Evolutionary conservation across 768 basidiomycete genomes (phyloP).

Genomic region (Leccinum incarnatum): DNA sequence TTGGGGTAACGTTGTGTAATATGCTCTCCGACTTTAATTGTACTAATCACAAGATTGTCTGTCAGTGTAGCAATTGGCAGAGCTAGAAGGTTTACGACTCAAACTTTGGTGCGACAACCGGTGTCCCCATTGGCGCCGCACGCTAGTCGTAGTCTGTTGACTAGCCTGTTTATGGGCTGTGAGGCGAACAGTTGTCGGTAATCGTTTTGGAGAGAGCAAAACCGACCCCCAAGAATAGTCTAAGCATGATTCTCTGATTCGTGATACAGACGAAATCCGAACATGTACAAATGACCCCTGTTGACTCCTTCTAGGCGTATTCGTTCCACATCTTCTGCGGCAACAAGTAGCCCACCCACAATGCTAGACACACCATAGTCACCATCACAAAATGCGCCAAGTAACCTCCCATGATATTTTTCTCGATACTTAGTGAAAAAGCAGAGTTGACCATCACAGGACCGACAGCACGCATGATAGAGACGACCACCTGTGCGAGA

Average conservation of each 20-base stretch:
- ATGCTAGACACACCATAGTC: slow-evolving; percentile 27
- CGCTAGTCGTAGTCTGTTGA: too few relatives aligned
- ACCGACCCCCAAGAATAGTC: not conserved
- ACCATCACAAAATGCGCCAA: slow-evolving; percentile 49
- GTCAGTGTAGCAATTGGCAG: too few relatives aligned
- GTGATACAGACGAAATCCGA: slow-evolving; percentile 22
- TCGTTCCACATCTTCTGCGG: slow-evolving; percentile 25
- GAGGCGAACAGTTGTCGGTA: too few relatives aligned
- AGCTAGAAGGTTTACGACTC: too few relatives aligned
- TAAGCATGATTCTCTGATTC: slow-evolving; percentile 27
- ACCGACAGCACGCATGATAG: slow-evolving; percentile 28
- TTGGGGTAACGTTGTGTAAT: too few relatives aligned
- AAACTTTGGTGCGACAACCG: too few relatives aligned
- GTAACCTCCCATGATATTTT: slow-evolving; percentile 49
- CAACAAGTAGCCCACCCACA: slow-evolving; percentile 32
- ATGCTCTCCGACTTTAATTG: too few relatives aligned
- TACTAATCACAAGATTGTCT: too few relatives aligned
- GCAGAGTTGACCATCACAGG: slow-evolving; percentile 28
- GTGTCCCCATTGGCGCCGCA: too few relatives aligned
- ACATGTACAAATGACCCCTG: slow-evolving; percentile 23
- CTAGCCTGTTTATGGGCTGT: too few relatives aligned
- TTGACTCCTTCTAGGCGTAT: not conserved
- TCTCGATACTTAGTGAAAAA: slow-evolving; percentile 27
- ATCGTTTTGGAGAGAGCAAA: slow-evolving; percentile 14
- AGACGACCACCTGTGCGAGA: slow-evolving; percentile 32